A percentile compares a stretch with the other conserved stretches of the same genome.
Conservation (phyloP, 176 grass and related monocot species). For the Miscanthus lutarioriparius region DNA sequence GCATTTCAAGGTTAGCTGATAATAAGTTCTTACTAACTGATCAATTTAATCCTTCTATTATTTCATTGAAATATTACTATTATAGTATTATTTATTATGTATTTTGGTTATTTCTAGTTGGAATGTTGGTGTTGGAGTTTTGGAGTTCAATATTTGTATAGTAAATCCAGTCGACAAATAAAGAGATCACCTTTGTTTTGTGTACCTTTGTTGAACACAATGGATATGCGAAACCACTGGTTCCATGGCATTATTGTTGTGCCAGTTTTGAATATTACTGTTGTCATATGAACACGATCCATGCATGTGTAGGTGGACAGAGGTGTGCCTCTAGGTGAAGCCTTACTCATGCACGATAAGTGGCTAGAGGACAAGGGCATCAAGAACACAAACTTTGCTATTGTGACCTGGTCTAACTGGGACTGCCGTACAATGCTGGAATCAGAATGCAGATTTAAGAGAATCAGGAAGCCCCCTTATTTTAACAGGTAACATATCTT, state of each 20-base stretch:
- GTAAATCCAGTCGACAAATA: constrained; percentile 11
- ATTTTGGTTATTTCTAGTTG: constrained; percentile 1
- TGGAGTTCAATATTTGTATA: constrained; percentile 13
- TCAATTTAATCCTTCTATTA: neutral
- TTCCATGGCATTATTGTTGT: neutral
- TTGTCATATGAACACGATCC: neutral
- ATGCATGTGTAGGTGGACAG: constrained; percentile 75
- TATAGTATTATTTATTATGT: neutral
- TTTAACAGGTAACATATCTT: constrained; percentile 68
- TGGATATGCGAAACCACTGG: neutral
- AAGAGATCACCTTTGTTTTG: neutral
- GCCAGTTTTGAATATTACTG: neutral
- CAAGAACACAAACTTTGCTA: constrained; percentile 86
- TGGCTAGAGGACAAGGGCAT: constrained; percentile 98
- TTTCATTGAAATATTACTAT: neutral
- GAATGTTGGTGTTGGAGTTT: neutral
- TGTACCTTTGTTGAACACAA: neutral
- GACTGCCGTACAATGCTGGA: constrained; percentile 94
- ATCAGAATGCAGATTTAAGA: constrained; percentile 91
- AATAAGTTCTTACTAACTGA: neutral
- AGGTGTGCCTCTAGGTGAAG: constrained; percentile 94
- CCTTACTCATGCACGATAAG: constrained; percentile 97
- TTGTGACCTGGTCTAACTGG: constrained; percentile 97
- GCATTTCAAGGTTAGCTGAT: constrained; percentile 16
- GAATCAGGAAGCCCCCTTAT: constrained; percentile 91